A percentile compares a stretch with the other conserved stretches of the same genome.
Conservation (phyloP, 495 filamentous ascomycete genomes). For the Xylaria scruposa region DNA sequence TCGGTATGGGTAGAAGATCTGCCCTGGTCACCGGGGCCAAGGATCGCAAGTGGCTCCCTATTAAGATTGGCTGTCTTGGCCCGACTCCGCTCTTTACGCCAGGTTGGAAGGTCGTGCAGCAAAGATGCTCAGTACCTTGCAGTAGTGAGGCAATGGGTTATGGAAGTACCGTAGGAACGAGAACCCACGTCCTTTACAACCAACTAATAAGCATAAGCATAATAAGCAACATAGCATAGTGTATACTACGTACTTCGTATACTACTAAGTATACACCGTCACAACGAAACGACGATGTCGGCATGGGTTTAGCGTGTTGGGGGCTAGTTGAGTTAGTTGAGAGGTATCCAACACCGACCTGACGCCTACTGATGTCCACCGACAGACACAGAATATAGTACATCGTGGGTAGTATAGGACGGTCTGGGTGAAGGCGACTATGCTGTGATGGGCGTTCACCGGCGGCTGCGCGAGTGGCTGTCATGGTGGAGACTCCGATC, state of each 20-base stretch:
- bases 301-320: background rate
- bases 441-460: conserved; percentile 8
- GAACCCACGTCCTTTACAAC: conserved; percentile 14
- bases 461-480: background rate
- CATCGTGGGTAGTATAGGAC: background rate
- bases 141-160: conserved; percentile 15
- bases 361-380: background rate
- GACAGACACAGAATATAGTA: background rate
- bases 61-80: conserved; percentile 31
- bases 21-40: conserved; percentile 3
- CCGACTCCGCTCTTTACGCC: background rate
- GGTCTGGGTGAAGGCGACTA: background rate
- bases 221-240: background rate
- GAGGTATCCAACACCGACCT: background rate
- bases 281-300: background rate
- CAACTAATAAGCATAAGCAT: background rate
- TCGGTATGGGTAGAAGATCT: conserved; percentile 22
- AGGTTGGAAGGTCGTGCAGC: conserved; percentile 25
- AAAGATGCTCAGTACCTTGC: conserved; percentile 29
- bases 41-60: conserved; percentile 16
- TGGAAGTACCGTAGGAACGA: conserved; percentile 13
- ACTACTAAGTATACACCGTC: background rate
- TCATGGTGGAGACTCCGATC: conserved; percentile 2
- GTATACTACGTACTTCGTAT: background rate
- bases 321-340: background rate